phyloP scores from a whole-genome alignment of 306 rosid species.

The Arachis hypogaea region DNA sequence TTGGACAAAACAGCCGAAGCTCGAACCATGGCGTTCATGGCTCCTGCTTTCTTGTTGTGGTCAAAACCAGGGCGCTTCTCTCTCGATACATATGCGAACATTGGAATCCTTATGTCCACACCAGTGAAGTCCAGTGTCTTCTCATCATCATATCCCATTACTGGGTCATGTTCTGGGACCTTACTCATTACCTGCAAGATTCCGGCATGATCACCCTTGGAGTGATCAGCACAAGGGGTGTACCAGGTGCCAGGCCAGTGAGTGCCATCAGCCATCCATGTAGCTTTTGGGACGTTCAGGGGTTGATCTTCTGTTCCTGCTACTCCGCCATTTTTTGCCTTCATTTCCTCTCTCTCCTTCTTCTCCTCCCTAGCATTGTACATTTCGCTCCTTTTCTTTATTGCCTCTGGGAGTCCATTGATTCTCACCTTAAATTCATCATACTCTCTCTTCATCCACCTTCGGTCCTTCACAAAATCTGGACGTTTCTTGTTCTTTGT shows the following conservation, averaged over 20 bases:
- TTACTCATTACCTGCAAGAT: conserved; percentile 74
- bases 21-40: conserved; percentile 91
- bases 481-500: conserved; percentile 77
- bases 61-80: conserved; percentile 83
- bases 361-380: conserved; percentile 60
- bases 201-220: conserved; percentile 92
- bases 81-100: conserved; percentile 87
- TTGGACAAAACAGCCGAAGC: conserved; percentile 83
- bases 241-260: conserved; percentile 92
- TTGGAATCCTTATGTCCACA: conserved; percentile 73
- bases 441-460: conserved; percentile 93
- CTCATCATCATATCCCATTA: conserved; percentile 66
- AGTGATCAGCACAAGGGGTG: conserved; percentile 55
- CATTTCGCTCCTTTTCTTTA: conserved; percentile 53
- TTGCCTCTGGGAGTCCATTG: conserved; percentile 74
- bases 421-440: conserved; percentile 91
- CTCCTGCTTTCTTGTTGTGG: conserved; percentile 93
- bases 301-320: conserved; percentile 43
- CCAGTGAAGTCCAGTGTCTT: conserved; percentile 73
- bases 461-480: conserved; percentile 81
- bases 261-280: conserved; percentile 96
- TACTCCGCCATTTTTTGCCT: conserved; percentile 62
- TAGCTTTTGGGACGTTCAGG: conserved; percentile 51
- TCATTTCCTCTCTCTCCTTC: conserved; percentile 57
- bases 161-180: conserved; percentile 68